These are phyloP conservation scores for Alternaria triticina DNA, from an alignment of 2,329 filamentous ascomycete species.

Conservation along the genomic window DNA sequence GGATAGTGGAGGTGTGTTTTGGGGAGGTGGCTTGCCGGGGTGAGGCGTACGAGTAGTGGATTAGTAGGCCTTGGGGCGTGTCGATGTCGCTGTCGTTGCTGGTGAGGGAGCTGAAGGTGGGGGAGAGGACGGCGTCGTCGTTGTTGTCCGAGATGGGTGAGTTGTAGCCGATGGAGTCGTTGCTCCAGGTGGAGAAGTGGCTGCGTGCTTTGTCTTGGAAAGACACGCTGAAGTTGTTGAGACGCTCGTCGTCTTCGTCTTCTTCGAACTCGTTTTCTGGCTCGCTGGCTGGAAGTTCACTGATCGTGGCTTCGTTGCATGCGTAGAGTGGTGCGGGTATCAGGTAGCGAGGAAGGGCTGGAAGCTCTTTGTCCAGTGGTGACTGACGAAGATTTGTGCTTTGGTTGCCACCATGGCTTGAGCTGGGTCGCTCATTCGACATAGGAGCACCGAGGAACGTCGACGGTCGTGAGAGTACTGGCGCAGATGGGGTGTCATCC, in stretches of 20 bases:
- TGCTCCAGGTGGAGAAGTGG: conserved; percentile 45
- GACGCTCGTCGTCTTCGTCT: conserved; percentile 16
- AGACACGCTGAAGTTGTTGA: conserved; percentile 14
- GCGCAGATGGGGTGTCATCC: conserved; percentile 23
- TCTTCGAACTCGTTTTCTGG: conserved; percentile 20
- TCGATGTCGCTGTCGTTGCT: conserved; percentile 37
- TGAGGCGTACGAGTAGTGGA: conserved; percentile 27
- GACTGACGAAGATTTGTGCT: conserved; percentile 21
- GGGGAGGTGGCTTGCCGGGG: conserved; percentile 1
- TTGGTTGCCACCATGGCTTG: conserved; percentile 31
- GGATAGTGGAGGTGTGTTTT: conserved; percentile 4
- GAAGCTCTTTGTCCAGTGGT: conserved; percentile 38
- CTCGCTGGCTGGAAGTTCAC: conserved; percentile 13
- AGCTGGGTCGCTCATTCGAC: conserved; percentile 33
- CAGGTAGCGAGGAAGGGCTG: conserved; percentile 38
- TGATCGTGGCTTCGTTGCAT: conserved; percentile 18
- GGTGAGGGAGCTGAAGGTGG: conserved; percentile 42
- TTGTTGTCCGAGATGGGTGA: conserved; percentile 28
- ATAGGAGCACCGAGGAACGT: conserved; percentile 19
- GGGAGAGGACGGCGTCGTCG: conserved; percentile 34
- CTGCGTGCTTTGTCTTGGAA: conserved; percentile 30
- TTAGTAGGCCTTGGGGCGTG: conserved; percentile 29
- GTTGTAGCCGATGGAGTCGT: conserved; percentile 33
- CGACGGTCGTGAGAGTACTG: conserved; percentile 28
- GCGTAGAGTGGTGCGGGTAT: conserved; percentile 39